phyloP scores from a whole-genome alignment of 179 eudicot genomes.

The Beta lomatogona region DNA sequence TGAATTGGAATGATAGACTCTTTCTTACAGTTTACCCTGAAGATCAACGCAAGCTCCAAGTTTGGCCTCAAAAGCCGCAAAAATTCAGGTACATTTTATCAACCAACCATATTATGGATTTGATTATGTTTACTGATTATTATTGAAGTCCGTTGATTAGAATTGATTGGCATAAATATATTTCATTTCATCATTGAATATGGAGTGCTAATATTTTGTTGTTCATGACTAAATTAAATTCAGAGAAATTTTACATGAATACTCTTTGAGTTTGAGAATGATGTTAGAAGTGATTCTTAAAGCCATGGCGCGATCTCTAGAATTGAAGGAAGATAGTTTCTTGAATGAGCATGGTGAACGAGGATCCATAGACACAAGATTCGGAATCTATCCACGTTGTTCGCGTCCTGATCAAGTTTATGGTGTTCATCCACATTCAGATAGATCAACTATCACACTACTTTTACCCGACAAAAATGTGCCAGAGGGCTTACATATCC shows the following conservation, averaged over 20 bases:
- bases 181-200: neutral
- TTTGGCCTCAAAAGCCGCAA: constrained; percentile 37
- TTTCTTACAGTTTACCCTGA: constrained; percentile 34
- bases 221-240: too few relatives aligned
- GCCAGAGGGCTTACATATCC: constrained; percentile 57
- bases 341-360: constrained; percentile 32
- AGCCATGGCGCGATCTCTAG: constrained; percentile 38
- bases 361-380: constrained; percentile 40
- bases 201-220: neutral
- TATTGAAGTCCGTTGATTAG: neutral
- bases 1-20: constrained; percentile 43
- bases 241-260: constrained; percentile 32
- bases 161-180: neutral
- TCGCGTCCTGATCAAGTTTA: constrained; percentile 50
- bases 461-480: constrained; percentile 61
- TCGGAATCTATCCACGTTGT: constrained; percentile 63
- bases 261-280: constrained; percentile 13
- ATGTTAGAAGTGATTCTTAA: constrained; percentile 33
- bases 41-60: constrained; percentile 27
- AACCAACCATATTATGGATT: too few relatives aligned
- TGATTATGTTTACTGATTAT: neutral
- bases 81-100: constrained; percentile 26
- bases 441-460: constrained; percentile 54
- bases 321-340: constrained; percentile 36
- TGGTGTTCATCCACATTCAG: constrained; percentile 63